Base-by-base conservation (phyloP, 2,329 filamentous ascomycete species). In the Macrophomina tecta region DNA sequence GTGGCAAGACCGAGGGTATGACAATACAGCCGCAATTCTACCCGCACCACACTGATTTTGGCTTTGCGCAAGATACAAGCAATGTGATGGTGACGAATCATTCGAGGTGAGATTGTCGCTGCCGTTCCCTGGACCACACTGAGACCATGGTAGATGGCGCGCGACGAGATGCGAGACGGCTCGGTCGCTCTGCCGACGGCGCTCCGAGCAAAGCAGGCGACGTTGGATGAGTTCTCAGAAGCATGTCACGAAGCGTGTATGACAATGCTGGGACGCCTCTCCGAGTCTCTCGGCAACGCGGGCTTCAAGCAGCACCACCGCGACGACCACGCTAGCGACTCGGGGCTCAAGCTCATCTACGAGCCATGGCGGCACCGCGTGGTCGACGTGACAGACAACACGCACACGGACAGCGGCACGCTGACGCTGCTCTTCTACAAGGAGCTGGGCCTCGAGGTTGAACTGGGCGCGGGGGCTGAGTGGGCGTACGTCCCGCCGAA, bases 381-480 rank as follows among this genome's bases (percentile, higher is more conserved):
- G 28, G 40, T 28, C 2, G 56, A 61, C 12, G 40, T 48, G 5
- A 14, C 18, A 2, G 40, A 48, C 42, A 49, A 49, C 58, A 62
- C 42, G 42, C 58, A 49, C 42, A 62, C 58, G 28, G 42, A 62
- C 42, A 49, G 58, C 58, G 40, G 58, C 3, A 48, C 58, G 2
- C 32, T 38, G 34, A 62, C 58, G 38, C 3, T 62, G 5, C 28
- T 62, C 6, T 48, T 62, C 58, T 62, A 62, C 58, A 34, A 46
- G 9, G 40, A 62, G 28, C 11, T 46, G 7, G 58, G 58, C 9
- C 28, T 62, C 9, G 28, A 62, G n/a, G 58, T 34, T 23, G 18
- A 36, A 2, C 9, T 48, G 4, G 6, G 5, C 9, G 23, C 5
- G 42, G 42, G n/a, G n/a, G 16, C 12, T 4, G 32, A 14, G 9